phyloP scores from a whole-genome alignment of 2,329 filamentous ascomycete species.

The Neodidymelliopsis sp. region DNA sequence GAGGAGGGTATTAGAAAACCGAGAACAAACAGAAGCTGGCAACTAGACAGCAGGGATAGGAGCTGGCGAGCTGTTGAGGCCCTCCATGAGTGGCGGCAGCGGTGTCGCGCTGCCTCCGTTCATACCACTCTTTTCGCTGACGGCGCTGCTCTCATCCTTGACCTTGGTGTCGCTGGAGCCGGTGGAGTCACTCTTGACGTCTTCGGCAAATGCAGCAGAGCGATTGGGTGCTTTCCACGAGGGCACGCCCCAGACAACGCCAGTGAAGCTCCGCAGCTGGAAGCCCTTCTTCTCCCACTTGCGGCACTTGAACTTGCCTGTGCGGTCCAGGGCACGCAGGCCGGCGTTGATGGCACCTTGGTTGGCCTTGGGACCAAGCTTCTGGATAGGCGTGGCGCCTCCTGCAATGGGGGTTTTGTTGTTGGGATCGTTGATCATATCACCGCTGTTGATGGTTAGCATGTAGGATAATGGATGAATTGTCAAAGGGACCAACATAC shows the following conservation, averaged over 20 bases:
- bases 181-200: slow-evolving; percentile 64
- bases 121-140: slow-evolving; percentile 68
- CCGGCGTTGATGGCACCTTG: slow-evolving; percentile 97
- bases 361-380: slow-evolving; percentile 95
- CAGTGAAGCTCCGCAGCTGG: slow-evolving; percentile 90
- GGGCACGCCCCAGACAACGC: slow-evolving; percentile 79
- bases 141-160: slow-evolving; percentile 64
- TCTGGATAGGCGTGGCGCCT: slow-evolving; percentile 66
- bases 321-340: slow-evolving; percentile 89
- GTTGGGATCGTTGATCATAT: slow-evolving; percentile 55
- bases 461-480: slow-evolving; percentile 20
- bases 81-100: slow-evolving; percentile 52
- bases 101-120: slow-evolving; percentile 57
- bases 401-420: slow-evolving; percentile 51
- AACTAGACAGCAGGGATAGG: slow-evolving; percentile 43
- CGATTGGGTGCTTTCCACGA: slow-evolving; percentile 82
- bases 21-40: slow-evolving; percentile 14
- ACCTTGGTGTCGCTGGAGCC: slow-evolving; percentile 65
- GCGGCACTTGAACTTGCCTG: slow-evolving; percentile 83
- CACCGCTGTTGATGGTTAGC: slow-evolving; percentile 53
- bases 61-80: slow-evolving; percentile 60
- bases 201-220: slow-evolving; percentile 63
- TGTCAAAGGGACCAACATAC: slow-evolving; percentile 63
- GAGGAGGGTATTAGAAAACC: slow-evolving; percentile 2
- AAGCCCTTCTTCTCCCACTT: slow-evolving; percentile 88